Conservation (phyloP, 1,139 yeast genomes). For the Magnusiomyces paraingens region DNA sequence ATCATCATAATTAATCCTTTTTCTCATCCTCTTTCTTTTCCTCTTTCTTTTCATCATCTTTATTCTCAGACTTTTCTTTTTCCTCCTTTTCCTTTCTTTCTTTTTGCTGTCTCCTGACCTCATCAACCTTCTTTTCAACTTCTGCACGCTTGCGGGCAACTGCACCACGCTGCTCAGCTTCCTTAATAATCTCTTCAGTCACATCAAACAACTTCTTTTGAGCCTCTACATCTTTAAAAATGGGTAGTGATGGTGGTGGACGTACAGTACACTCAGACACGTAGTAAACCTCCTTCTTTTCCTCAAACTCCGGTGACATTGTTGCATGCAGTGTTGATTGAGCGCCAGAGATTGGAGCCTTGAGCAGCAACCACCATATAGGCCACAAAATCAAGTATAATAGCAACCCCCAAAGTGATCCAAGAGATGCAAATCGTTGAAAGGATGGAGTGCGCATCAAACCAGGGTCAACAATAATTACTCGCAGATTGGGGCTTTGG, state of each 20-base stretch:
- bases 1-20: no score
- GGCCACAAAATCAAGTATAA: constrained; percentile 69
- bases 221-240: constrained; percentile 53
- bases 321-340: constrained; percentile 69
- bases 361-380: constrained; percentile 71
- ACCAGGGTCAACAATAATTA: constrained; percentile 87
- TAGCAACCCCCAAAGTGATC: constrained; percentile 63
- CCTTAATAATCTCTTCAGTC: constrained; percentile 51
- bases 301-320: constrained; percentile 62
- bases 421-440: constrained; percentile 70
- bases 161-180: constrained; percentile 66
- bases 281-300: constrained; percentile 57
- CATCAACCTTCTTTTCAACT: constrained; percentile 18
- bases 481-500: constrained; percentile 59
- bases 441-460: constrained; percentile 82
- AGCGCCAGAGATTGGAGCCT: constrained; percentile 69
- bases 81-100: not conserved
- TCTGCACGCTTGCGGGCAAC: constrained; percentile 30
- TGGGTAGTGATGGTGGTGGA: constrained; percentile 50
- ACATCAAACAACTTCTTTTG: constrained; percentile 57
- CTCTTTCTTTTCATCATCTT: no score
- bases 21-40: no score
- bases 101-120: constrained; percentile 4
- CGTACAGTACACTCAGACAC: constrained; percentile 66
- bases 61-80: no score